These are phyloP conservation scores for Gautieria morchelliformis DNA, from an alignment of 768 basidiomycete species.

Conservation along the genomic window DNA sequence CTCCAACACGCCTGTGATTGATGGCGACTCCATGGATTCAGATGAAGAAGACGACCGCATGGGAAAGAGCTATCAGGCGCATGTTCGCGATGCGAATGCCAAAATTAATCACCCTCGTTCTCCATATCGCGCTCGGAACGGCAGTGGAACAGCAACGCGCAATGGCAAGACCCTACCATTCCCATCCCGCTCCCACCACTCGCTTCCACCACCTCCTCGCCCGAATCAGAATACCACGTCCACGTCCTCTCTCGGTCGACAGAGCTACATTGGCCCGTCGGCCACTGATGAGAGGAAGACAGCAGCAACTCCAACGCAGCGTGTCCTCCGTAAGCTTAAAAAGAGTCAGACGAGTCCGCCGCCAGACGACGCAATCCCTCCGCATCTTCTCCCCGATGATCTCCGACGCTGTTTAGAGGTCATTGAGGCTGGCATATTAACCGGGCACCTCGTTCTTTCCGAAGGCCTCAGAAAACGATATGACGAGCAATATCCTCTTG, in stretches of 20 bases:
- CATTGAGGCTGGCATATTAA: slow-evolving; percentile 75
- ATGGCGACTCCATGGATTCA: slow-evolving; percentile 65
- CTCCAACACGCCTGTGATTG: slow-evolving; percentile 49
- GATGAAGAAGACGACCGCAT: slow-evolving; percentile 61
- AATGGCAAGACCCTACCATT: slow-evolving; percentile 26
- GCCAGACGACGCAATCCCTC: slow-evolving; percentile 44
- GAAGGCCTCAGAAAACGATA: slow-evolving; percentile 84
- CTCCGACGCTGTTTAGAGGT: slow-evolving; percentile 79
- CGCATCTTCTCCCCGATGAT: slow-evolving; percentile 81
- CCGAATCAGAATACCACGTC: slow-evolving; percentile 45
- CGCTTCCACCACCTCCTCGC: slow-evolving; percentile 59
- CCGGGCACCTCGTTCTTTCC: slow-evolving; percentile 80
- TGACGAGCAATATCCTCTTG: slow-evolving; percentile 91
- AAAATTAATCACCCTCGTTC: slow-evolving; percentile 69
- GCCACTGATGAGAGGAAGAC: slow-evolving; percentile 24
- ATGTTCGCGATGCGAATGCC: slow-evolving; percentile 16
- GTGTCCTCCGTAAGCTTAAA: slow-evolving; percentile 60
- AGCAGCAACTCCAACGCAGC: slow-evolving; percentile 18
- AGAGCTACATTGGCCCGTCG: slow-evolving; percentile 42
- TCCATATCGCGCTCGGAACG: slow-evolving; percentile 44
- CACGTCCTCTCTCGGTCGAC: slow-evolving; percentile 67
- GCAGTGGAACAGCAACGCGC: slow-evolving; percentile 22
- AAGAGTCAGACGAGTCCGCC: slow-evolving; percentile 44
- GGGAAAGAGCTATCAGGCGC: slow-evolving; percentile 31
- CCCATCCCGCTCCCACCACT: slow-evolving; percentile 72